These are phyloP conservation scores for Ustulina deusta DNA, from an alignment of 2,329 filamentous ascomycete species.

Conservation along the genomic window DNA sequence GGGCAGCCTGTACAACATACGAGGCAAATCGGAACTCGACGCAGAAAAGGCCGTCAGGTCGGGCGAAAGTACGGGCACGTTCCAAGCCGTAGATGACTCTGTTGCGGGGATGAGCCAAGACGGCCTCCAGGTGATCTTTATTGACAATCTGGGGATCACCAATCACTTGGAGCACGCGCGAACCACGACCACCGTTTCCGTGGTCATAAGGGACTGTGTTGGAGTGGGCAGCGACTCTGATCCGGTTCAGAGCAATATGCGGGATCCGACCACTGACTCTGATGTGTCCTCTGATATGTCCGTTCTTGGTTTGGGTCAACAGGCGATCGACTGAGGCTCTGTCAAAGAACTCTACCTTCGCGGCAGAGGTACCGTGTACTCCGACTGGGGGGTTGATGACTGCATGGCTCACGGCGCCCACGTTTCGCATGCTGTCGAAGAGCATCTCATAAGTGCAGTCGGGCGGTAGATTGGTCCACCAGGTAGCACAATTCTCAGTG, in stretches of 20 bases:
- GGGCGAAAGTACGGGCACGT: neutral
- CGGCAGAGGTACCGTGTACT: constrained; percentile 1
- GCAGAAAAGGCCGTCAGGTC: neutral
- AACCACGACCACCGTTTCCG: constrained; percentile 12
- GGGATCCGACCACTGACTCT: constrained; percentile 25
- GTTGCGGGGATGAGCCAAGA: neutral
- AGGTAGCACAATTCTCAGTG: constrained; percentile 29
- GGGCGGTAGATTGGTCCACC: constrained; percentile 31
- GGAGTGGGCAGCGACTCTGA: constrained; percentile 15
- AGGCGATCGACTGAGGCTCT: constrained; percentile 29
- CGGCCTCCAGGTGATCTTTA: neutral
- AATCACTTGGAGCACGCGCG: constrained; percentile 27
- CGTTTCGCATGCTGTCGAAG: constrained; percentile 35
- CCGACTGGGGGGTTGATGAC: constrained; percentile 25
- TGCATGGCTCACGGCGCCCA: constrained; percentile 31
- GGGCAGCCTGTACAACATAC: constrained; percentile 26
- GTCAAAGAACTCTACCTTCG: constrained; percentile 36
- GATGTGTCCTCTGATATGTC: constrained; percentile 13
- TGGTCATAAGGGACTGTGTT: neutral
- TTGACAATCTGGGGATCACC: constrained; percentile 19
- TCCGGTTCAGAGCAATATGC: constrained; percentile 14
- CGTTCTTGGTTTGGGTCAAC: neutral
- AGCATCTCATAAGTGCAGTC: constrained; percentile 29
- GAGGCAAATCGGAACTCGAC: constrained; percentile 34
- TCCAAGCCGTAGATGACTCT: constrained; percentile 29